phyloP scores from a whole-genome alignment of 2,329 filamentous ascomycete species.

The Fusarium sp. region DNA sequence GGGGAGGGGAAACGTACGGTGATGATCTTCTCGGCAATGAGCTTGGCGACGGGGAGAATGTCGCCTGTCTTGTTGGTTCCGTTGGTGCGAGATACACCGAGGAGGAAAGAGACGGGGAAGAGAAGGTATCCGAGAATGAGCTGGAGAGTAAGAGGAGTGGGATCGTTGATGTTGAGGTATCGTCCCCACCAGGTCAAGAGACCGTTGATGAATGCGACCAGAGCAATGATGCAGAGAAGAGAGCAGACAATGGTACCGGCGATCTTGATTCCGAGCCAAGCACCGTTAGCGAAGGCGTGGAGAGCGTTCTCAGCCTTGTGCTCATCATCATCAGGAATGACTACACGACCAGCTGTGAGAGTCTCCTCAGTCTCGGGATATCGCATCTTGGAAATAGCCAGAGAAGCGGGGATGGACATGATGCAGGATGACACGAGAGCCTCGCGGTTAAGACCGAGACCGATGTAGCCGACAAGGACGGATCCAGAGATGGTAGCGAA shows the following conservation, averaged over 20 bases:
- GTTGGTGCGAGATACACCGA: conserved; percentile 72
- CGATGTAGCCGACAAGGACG: conserved; percentile 86
- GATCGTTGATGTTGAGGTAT: conserved; percentile 78
- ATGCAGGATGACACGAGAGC: conserved; percentile 91
- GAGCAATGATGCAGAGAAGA: conserved; percentile 84
- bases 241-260: conserved; percentile 83
- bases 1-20: conserved; percentile 58
- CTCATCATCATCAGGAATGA: conserved; percentile 83
- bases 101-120: conserved; percentile 82
- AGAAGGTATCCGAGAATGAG: conserved; percentile 81
- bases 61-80: conserved; percentile 53
- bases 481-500: conserved; percentile 93
- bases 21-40: conserved; percentile 88
- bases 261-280: conserved; percentile 88
- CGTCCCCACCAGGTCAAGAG: conserved; percentile 85
- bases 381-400: conserved; percentile 89
- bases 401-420: conserved; percentile 93
- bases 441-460: conserved; percentile 83
- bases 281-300: conserved; percentile 85
- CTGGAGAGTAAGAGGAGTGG: conserved; percentile 73
- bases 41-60: conserved; percentile 76
- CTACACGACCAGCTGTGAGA: conserved; percentile 81
- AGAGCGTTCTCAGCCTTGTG: conserved; percentile 81
- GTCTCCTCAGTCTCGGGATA: conserved; percentile 91
- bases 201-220: conserved; percentile 79